Percentiles rank a stretch among this genome's conserved stretches.
Conservation (phyloP, 257 asterid species). For the Linderniella brevidens region DNA sequence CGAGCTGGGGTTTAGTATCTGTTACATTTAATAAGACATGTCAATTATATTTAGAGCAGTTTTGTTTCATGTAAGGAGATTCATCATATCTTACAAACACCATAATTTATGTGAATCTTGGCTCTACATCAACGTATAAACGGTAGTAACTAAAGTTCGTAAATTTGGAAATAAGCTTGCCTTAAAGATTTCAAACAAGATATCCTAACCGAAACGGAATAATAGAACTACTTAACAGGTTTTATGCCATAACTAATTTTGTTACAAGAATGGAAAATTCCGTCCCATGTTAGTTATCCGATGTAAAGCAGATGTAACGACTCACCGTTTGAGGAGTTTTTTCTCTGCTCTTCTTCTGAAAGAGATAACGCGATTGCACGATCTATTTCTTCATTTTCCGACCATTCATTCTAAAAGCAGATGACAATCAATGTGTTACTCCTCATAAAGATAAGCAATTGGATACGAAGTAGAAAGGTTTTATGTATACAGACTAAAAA, state of each 20-base stretch:
- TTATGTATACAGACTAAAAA: no score
- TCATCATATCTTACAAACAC: no score
- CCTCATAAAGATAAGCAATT: background rate
- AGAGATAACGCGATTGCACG: slow-evolving; percentile 81
- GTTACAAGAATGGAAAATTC: background rate
- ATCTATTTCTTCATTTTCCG: slow-evolving; percentile 67
- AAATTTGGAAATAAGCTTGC: no score
- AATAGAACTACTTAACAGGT: background rate
- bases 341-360: slow-evolving; percentile 58
- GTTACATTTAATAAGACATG: background rate
- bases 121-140: no score
- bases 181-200: no score
- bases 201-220: no score
- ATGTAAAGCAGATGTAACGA: no score
- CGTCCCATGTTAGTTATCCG: slow-evolving; percentile 1
- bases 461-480: no score
- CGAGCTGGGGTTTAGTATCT: slow-evolving; percentile 46
- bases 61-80: no score
- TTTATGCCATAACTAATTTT: background rate
- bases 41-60: no score
- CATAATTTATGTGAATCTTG: no score
- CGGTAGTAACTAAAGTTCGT: no score
- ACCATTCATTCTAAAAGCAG: slow-evolving; percentile 32
- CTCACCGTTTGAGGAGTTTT: slow-evolving; percentile 38
- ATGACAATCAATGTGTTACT: background rate